Evolutionary conservation across 1,284 basidiomycete species (phyloP).

Genomic region (Anthracocystis walkeri): DNA sequence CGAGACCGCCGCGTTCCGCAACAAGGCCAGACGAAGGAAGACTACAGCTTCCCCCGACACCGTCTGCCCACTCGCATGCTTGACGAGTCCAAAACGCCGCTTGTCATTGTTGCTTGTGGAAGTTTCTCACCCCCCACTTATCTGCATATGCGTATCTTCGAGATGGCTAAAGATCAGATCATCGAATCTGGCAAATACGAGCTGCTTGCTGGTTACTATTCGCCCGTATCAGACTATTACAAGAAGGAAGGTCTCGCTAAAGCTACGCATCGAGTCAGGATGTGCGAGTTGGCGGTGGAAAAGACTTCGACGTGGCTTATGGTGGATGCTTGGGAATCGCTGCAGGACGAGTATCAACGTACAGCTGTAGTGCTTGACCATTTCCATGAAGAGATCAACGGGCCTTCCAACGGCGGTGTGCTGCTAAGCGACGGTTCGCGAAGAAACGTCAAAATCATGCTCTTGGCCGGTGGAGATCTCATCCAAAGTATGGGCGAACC

Average conservation of each 20-base stretch:
- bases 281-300: slow-evolving; percentile 69
- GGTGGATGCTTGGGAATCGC: slow-evolving; percentile 97
- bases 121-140: slow-evolving; percentile 75
- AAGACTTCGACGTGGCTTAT: slow-evolving; percentile 73
- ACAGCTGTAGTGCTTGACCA: slow-evolving; percentile 96
- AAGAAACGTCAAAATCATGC: slow-evolving; percentile 77
- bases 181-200: slow-evolving; percentile 92
- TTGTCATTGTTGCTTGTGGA: slow-evolving; percentile 73
- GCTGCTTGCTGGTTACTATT: slow-evolving; percentile 92
- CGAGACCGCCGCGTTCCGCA: slow-evolving; percentile 48
- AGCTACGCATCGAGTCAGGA: slow-evolving; percentile 68
- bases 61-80: slow-evolving; percentile 65
- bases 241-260: slow-evolving; percentile 68
- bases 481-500: slow-evolving; percentile 98
- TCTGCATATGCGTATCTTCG: slow-evolving; percentile 85
- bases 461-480: slow-evolving; percentile 95
- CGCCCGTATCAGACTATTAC: slow-evolving; percentile 77
- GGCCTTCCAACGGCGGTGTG: slow-evolving; percentile 67
- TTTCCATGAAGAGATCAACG: slow-evolving; percentile 92
- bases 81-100: slow-evolving; percentile 66
- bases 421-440: slow-evolving; percentile 59
- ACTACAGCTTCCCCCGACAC: slow-evolving; percentile 66
- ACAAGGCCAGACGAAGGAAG: slow-evolving; percentile 58
- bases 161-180: slow-evolving; percentile 96
- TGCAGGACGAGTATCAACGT: slow-evolving; percentile 88